Evolutionary conservation across 148 eudicot species (phyloP).

Genomic region (Rhododendron molle): DNA sequence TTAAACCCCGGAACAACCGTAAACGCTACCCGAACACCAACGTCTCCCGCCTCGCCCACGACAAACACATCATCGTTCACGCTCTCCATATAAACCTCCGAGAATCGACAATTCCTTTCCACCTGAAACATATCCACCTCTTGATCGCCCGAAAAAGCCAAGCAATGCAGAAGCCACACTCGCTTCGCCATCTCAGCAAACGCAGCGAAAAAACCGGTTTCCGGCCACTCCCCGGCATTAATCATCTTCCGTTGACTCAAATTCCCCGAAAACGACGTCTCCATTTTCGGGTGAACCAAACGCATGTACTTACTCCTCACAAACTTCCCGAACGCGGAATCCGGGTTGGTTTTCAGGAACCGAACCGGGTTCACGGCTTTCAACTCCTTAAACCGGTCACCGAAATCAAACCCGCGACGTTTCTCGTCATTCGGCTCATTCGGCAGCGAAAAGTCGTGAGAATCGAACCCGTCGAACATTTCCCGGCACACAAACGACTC

Average conservation of each 20-base stretch:
- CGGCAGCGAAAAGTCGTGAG: constrained; percentile 26
- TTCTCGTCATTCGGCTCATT: constrained; percentile 6
- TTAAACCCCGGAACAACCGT: constrained; percentile 89
- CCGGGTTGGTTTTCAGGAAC: constrained; percentile 36
- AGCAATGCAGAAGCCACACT: constrained; percentile 74
- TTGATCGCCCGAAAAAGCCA: constrained; percentile 50
- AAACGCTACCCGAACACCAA: constrained; percentile 43
- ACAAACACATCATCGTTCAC: constrained; percentile 32
- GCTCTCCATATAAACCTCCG: constrained; percentile 89
- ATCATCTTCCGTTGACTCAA: constrained; percentile 69
- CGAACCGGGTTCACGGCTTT: constrained; percentile 33
- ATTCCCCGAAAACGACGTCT: constrained; percentile 73
- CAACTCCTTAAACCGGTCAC: constrained; percentile 40
- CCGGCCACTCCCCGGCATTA: constrained; percentile 58
- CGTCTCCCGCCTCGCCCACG: constrained; percentile 4
- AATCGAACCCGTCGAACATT: constrained; percentile 67
- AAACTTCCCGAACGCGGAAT: constrained; percentile 51
- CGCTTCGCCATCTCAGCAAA: constrained; percentile 76
- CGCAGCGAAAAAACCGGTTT: constrained; percentile 49
- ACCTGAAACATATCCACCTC: constrained; percentile 68
- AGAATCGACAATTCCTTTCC: constrained; percentile 46
- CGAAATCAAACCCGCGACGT: constrained; percentile 16
- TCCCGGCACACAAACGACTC: constrained; percentile 65
- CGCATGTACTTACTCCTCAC: constrained; percentile 57
- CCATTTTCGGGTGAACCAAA: constrained; percentile 87